Evolutionary conservation across 192 early-diverging fungal genomes (phyloP).

Genomic region (Gonapodya sp.): DNA sequence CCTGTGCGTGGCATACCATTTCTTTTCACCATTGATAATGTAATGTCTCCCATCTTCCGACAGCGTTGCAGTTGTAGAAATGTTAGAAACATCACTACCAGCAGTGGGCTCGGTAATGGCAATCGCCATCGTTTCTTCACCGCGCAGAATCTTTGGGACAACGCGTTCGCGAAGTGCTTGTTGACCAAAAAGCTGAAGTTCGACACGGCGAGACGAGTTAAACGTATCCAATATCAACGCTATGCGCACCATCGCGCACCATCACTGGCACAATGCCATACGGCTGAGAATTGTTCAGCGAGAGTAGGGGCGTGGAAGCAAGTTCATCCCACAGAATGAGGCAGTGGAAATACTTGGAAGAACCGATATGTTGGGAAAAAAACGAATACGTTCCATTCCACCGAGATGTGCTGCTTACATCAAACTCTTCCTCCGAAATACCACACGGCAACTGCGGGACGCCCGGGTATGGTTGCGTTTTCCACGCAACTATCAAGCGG

Average conservation of each 20-base stretch:
- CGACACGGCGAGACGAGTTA: too few species aligned
- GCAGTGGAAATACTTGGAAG: slow-evolving; percentile 10
- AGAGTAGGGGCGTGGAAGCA: not conserved
- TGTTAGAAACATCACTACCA: slow-evolving; percentile 64
- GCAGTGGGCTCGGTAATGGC: slow-evolving; percentile 69
- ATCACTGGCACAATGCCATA: slow-evolving; percentile 3
- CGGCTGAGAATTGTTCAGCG: slow-evolving; percentile 4
- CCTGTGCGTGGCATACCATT: slow-evolving; percentile 40
- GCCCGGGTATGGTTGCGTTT: not conserved
- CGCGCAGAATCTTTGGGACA: slow-evolving; percentile 49
- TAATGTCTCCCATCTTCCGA: slow-evolving; percentile 46
- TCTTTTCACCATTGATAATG: slow-evolving; percentile 67
- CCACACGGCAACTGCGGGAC: not conserved
- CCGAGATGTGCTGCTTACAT: too few species aligned
- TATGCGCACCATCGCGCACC: too few species aligned
- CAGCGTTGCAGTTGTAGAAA: slow-evolving; percentile 55
- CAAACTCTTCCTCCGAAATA: slow-evolving; percentile 1
- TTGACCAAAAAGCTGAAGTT: slow-evolving; percentile 28
- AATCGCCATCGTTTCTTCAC: slow-evolving; percentile 69
- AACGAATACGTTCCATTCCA: too few species aligned
- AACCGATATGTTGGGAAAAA: too few species aligned
- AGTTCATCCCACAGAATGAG: slow-evolving; percentile 9
- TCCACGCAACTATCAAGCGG: not conserved
- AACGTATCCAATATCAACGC: too few species aligned
- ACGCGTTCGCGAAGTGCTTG: slow-evolving; percentile 58